Conservation (phyloP, 23 red algal genomes). For the Pyropia haitanensis region DNA sequence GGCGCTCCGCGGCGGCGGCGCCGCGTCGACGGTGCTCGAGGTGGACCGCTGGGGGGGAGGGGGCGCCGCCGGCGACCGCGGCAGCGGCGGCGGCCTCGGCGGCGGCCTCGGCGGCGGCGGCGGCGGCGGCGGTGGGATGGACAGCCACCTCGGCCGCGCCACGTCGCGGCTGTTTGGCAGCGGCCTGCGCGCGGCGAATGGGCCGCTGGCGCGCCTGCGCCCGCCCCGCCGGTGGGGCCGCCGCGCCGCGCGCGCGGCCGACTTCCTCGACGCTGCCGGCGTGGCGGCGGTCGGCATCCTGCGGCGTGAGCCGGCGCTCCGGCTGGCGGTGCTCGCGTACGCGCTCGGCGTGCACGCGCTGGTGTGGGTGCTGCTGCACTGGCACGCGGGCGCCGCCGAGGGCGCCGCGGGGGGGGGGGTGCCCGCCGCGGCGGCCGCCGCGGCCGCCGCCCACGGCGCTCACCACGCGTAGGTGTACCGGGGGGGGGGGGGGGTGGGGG, state of each 20-base stretch:
- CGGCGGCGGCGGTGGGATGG: neutral
- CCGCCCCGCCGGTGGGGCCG: conserved; percentile 37
- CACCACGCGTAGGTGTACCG: too few relatives aligned
- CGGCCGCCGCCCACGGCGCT: too few relatives aligned
- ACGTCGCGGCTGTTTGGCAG: conserved; percentile 25
- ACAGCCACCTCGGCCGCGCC: neutral
- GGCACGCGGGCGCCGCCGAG: conserved; percentile 39
- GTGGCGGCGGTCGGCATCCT: conserved; percentile 40
- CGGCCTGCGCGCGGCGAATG: conserved; percentile 16
- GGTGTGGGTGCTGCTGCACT: conserved; percentile 68
- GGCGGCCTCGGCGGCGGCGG: conserved; percentile 3
- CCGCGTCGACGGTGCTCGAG: conserved; percentile 49
- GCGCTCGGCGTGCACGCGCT: conserved; percentile 44
- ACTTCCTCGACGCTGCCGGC: conserved; percentile 33
- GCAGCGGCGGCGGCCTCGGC: conserved; percentile 19
- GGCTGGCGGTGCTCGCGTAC: conserved; percentile 47
- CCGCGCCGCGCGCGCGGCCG: conserved; percentile 12
- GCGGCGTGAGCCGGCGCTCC: conserved; percentile 49
- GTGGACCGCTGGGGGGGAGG: conserved; percentile 12
- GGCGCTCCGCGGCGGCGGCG: conserved; percentile 30
- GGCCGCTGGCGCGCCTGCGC: conserved; percentile 47
- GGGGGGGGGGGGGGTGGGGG: too few relatives aligned
- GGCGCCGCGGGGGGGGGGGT: conserved; percentile 24
- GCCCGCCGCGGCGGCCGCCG: conserved; percentile 4
- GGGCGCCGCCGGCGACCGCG: conserved; percentile 33